Percentiles rank a stretch among this genome's conserved stretches.
Evolutionary conservation across 305 asterid species (phyloP).

Genomic region (Plantago rigida): DNA sequence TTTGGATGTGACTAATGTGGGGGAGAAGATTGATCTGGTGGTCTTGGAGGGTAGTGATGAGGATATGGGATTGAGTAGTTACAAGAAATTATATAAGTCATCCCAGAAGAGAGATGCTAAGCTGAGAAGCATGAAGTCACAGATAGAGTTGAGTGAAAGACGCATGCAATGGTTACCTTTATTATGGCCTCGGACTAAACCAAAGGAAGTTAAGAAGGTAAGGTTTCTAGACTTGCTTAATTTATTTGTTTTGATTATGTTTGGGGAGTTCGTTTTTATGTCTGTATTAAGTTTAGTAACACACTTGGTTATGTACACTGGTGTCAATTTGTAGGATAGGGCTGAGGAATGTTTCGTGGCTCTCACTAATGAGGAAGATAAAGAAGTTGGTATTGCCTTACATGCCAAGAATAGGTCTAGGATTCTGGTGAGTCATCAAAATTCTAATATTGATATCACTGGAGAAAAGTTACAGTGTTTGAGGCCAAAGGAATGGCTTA

Average conservation of each 20-base stretch:
- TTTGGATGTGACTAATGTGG: slow-evolving; percentile 28
- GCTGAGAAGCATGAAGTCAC: slow-evolving; percentile 25
- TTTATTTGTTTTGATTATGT: background rate
- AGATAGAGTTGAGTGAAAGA: slow-evolving; percentile 35
- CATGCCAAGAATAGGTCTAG: slow-evolving; percentile 35
- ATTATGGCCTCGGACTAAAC: slow-evolving; percentile 32
- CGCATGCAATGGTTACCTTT: slow-evolving; percentile 7
- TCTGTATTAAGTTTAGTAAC: background rate
- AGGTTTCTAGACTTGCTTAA: background rate
- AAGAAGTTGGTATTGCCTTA: slow-evolving; percentile 36
- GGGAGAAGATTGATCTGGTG: slow-evolving; percentile 21
- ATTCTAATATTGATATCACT: slow-evolving; percentile 58
- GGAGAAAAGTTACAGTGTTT: slow-evolving; percentile 65
- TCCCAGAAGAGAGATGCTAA: slow-evolving; percentile 29
- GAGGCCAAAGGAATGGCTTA: slow-evolving; percentile 62
- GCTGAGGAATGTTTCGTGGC: slow-evolving; percentile 50
- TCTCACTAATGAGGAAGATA: slow-evolving; percentile 51
- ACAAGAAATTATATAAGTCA: slow-evolving; percentile 31
- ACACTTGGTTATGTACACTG: background rate
- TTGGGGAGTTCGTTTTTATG: background rate
- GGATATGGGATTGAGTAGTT: slow-evolving; percentile 16
- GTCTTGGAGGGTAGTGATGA: slow-evolving; percentile 26
- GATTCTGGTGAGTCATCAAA: slow-evolving; percentile 47
- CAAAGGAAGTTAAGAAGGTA: slow-evolving; percentile 36
- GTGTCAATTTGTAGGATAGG: slow-evolving; percentile 35